These are phyloP conservation scores for Selenicereus undatus DNA, from an alignment of 148 eudicot genomes.

Conservation along the genomic window DNA sequence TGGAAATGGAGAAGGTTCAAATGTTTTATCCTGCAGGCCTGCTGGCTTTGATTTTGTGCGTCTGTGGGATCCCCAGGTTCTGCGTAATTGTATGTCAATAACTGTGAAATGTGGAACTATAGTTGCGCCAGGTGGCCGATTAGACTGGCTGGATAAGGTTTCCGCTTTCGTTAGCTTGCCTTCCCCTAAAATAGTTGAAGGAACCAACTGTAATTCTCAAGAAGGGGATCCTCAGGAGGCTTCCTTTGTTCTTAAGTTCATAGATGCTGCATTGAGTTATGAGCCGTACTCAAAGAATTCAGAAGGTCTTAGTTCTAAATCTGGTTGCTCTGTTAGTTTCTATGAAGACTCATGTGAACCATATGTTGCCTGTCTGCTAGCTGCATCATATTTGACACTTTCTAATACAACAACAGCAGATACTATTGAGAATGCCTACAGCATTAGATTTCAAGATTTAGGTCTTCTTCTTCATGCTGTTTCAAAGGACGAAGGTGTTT, in stretches of 20 bases:
- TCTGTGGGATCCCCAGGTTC: slow-evolving; percentile 57
- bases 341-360: slow-evolving; percentile 30
- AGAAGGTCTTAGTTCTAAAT: slow-evolving; percentile 26
- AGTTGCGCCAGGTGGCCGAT: slow-evolving; percentile 79
- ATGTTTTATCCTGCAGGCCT: slow-evolving; percentile 57
- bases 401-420: slow-evolving; percentile 42
- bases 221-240: slow-evolving; percentile 33
- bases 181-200: slow-evolving; percentile 47
- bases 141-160: slow-evolving; percentile 82
- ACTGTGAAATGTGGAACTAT: slow-evolving; percentile 70
- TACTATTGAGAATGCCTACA: slow-evolving; percentile 40
- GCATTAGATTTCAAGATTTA: slow-evolving; percentile 59
- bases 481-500: slow-evolving; percentile 28
- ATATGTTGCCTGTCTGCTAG: slow-evolving; percentile 64
- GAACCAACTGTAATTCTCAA: slow-evolving; percentile 21
- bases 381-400: slow-evolving; percentile 69
- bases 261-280: slow-evolving; percentile 87
- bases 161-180: slow-evolving; percentile 57
- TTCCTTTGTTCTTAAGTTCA: slow-evolving; percentile 63
- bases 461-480: slow-evolving; percentile 66
- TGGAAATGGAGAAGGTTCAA: slow-evolving; percentile 94
- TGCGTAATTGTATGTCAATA: slow-evolving; percentile 45
- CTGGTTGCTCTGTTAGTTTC: slow-evolving; percentile 25
- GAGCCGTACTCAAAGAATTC: slow-evolving; percentile 53
- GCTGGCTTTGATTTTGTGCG: slow-evolving; percentile 72